Evolutionary conservation across 768 basidiomycete species (phyloP), one percentile per base, ranked within the genome.

Genomic region (Scleroderma bovista): DNA sequence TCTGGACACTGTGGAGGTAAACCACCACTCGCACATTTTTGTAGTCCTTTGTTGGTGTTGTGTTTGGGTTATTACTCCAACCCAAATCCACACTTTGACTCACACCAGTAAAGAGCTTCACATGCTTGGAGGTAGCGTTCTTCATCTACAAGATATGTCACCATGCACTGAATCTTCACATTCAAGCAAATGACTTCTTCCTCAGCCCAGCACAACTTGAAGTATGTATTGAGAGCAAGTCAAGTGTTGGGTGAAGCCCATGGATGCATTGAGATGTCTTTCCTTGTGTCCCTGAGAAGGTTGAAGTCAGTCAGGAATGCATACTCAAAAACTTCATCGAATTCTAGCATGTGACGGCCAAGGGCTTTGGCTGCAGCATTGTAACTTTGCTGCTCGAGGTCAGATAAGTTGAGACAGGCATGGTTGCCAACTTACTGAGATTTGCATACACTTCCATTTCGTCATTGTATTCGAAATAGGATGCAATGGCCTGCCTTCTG

Each of bases 91-190:
- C n/a, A n/a, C n/a, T n/a, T n/a, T n/a, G n/a, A n/a, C n/a, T n/a
- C n/a, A n/a, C n/a, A n/a, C n/a, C n/a, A n/a, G n/a, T n/a, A n/a
- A n/a, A n/a, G n/a, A n/a, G n/a, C 13, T 13, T 33, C 44, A 19
- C 44, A 46, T 5, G 20, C 44, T 31, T 46, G 44, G 13, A 46
- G 31, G 23, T 46, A 46, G 5, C 31, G 23, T 5, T 46, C 44
- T 31, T 46, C 44, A 31, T 29, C 44, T 20, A 8, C 5, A 5
- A 46, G 17, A 20, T 26, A 46, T 24, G 44, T 46, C 6, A 46
- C 44, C 23, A 20, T 0, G 3, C 40, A 1, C 55, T 64, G 36
- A 62, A 73, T 47, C 69, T 66, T 47, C 64, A 68, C 42, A 60
- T 1, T 50, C 12, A 36, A 13, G 3, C 13, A 12, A 6, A n/a